Percentiles rank a stretch among this genome's conserved stretches.
Conservation (phyloP, 495 filamentous ascomycete species). For the Aspergillus campestris region DNA sequence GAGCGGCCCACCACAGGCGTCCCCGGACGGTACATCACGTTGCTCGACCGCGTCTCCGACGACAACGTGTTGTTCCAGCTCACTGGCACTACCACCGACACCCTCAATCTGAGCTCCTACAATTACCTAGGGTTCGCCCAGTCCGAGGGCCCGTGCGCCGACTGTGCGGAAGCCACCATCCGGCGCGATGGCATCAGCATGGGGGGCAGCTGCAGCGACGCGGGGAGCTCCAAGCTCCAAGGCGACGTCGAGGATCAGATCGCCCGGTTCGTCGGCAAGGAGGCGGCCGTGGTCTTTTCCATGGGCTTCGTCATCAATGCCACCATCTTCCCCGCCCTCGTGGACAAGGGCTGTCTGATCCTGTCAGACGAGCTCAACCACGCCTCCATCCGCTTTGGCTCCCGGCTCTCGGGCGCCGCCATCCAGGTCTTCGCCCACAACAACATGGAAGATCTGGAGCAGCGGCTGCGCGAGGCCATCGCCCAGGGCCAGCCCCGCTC, state of each 20-base stretch:
- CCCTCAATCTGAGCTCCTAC: conserved; percentile 88
- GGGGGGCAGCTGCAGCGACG: conserved; percentile 61
- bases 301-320: conserved; percentile 91
- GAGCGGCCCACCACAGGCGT: conserved; percentile 78
- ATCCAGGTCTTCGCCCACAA: conserved; percentile 88
- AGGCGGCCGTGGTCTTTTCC: conserved; percentile 78
- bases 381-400: conserved; percentile 81
- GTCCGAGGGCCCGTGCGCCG: conserved; percentile 82
- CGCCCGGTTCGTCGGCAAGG: conserved; percentile 78
- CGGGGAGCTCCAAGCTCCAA: conserved; percentile 68
- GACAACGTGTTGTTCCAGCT: conserved; percentile 71
- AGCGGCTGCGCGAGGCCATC: conserved; percentile 68
- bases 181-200: conserved; percentile 66
- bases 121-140: conserved; percentile 93
- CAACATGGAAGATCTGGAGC: conserved; percentile 71
- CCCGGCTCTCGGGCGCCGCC: conserved; percentile 75
- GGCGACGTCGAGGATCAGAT: conserved; percentile 73
- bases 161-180: conserved; percentile 71
- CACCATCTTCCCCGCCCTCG: conserved; percentile 70
- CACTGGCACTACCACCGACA: conserved; percentile 73
- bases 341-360: conserved; percentile 77
- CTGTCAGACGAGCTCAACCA: conserved; percentile 90
- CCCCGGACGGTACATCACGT: conserved; percentile 74
- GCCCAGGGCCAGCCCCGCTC: conserved; percentile 83
- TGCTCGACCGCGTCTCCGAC: conserved; percentile 68